Evolutionary conservation across 2,329 filamentous ascomycete genomes (phyloP).

Genomic region (Nectriaceae sp.): DNA sequence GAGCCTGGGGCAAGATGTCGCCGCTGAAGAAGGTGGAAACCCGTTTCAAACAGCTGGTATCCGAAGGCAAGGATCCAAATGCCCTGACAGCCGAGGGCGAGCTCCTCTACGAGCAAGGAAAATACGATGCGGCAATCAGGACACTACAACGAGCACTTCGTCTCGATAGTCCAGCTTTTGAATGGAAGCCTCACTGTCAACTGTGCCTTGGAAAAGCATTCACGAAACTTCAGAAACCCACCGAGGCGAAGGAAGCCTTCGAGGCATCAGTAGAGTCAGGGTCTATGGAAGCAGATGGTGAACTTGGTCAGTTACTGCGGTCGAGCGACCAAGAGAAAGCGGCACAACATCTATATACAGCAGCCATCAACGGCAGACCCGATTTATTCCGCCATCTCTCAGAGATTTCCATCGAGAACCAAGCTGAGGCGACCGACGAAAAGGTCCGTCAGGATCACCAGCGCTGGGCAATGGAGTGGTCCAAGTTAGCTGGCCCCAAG

Average conservation of each 20-base stretch:
- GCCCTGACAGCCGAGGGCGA: conserved; percentile 38
- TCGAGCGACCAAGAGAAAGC: conserved; percentile 22
- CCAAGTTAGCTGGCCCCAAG: conserved; percentile 30
- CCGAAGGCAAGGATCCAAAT: conserved; percentile 33
- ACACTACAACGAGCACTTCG: conserved; percentile 28
- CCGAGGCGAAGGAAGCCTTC: conserved; percentile 27
- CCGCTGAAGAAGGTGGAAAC: conserved; percentile 23
- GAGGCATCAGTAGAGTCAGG: conserved; percentile 22
- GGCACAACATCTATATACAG: conserved; percentile 27
- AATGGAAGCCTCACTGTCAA: conserved; percentile 29
- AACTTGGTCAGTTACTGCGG: conserved; percentile 29
- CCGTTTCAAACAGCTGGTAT: conserved; percentile 34
- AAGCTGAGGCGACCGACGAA: conserved; percentile 13
- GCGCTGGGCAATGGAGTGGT: conserved; percentile 38
- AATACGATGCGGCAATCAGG: conserved; percentile 22
- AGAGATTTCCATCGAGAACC: conserved; percentile 30
- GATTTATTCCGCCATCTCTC: conserved; percentile 31
- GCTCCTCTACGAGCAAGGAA: conserved; percentile 25
- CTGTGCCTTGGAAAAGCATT: conserved; percentile 28
- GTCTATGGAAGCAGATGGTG: conserved; percentile 26
- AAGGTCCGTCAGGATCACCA: conserved; percentile 19
- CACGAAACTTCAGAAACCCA: conserved; percentile 18
- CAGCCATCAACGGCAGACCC: conserved; percentile 25
- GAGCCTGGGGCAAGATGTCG: conserved; percentile 19
- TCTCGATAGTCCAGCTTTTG: conserved; percentile 19